Evolutionary conservation across 495 filamentous ascomycete genomes (phyloP).

Genomic region (Neurospora intermedia): DNA sequence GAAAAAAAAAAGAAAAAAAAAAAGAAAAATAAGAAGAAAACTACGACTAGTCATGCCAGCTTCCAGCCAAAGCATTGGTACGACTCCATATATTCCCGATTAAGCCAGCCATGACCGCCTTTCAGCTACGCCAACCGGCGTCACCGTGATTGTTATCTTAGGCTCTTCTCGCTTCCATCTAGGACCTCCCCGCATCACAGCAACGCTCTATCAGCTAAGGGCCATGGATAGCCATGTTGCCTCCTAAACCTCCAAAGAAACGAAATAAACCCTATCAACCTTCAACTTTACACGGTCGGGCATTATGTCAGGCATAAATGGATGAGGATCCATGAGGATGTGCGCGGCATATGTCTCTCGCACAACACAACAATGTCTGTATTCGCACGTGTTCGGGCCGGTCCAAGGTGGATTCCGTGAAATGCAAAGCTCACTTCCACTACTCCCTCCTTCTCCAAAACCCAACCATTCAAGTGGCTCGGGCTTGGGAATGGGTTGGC

Average conservation of each 20-base stretch:
- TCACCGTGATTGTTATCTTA: neutral
- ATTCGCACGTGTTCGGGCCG: neutral
- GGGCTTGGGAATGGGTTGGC: neutral
- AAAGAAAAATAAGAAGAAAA: too few relatives aligned
- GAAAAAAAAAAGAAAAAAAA: too few relatives aligned
- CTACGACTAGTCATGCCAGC: neutral
- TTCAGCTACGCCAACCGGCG: neutral
- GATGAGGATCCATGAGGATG: neutral
- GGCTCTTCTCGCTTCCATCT: neutral
- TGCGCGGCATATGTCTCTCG: neutral
- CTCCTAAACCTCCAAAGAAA: neutral
- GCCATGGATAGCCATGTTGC: neutral
- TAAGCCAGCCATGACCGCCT: neutral
- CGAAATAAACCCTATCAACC: neutral
- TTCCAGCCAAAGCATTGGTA: neutral
- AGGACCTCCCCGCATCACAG: neutral
- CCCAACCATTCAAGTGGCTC: neutral
- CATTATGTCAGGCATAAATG: neutral
- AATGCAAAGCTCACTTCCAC: neutral
- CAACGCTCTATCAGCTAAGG: neutral
- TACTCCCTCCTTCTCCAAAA: neutral
- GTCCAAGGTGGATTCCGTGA: neutral
- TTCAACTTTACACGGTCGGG: neutral
- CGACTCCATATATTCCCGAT: neutral
- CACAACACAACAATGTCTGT: neutral